Conservation (phyloP, 306 rosid genomes). For the Styphnolobium japonicum region DNA sequence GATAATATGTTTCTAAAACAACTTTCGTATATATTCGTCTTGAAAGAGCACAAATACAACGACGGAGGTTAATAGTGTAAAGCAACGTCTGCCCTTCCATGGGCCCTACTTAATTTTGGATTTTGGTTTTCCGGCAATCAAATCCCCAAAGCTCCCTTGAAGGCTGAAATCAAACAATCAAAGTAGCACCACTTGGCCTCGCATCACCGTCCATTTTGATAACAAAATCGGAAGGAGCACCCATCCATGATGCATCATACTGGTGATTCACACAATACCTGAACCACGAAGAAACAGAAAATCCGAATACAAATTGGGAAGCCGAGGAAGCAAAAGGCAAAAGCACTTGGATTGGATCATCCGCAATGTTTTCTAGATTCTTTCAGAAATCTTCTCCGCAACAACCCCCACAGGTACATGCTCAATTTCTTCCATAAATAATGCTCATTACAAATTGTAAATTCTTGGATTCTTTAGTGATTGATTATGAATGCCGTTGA, state of each 20-base stretch:
- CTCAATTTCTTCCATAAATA: slow-evolving; percentile 17
- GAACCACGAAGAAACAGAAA: slow-evolving; percentile 36
- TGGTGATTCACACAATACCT: slow-evolving; percentile 31
- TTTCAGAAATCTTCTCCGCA: slow-evolving; percentile 40
- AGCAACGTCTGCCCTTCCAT: background rate
- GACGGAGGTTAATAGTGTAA: too few relatives aligned
- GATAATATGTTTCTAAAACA: too few relatives aligned
- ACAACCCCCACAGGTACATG: slow-evolving; percentile 43
- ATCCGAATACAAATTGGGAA: slow-evolving; percentile 1
- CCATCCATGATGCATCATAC: slow-evolving; percentile 29
- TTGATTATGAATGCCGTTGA: background rate
- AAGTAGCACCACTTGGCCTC: background rate
- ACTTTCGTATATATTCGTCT: too few relatives aligned
- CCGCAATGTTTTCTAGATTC: slow-evolving; percentile 63
- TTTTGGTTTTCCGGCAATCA: background rate
- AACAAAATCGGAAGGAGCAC: background rate
- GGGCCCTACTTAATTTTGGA: background rate
- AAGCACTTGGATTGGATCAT: slow-evolving; percentile 22
- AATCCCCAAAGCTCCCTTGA: background rate
- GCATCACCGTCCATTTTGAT: slow-evolving; percentile 32
- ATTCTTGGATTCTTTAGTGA: background rate
- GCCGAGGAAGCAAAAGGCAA: slow-evolving; percentile 27
- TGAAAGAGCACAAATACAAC: too few relatives aligned
- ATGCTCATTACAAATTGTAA: background rate
- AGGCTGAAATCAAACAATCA: slow-evolving; percentile 24